Base-by-base conservation (phyloP, 2,329 filamentous ascomycete genomes). In the Emergomyces orientalis region DNA sequence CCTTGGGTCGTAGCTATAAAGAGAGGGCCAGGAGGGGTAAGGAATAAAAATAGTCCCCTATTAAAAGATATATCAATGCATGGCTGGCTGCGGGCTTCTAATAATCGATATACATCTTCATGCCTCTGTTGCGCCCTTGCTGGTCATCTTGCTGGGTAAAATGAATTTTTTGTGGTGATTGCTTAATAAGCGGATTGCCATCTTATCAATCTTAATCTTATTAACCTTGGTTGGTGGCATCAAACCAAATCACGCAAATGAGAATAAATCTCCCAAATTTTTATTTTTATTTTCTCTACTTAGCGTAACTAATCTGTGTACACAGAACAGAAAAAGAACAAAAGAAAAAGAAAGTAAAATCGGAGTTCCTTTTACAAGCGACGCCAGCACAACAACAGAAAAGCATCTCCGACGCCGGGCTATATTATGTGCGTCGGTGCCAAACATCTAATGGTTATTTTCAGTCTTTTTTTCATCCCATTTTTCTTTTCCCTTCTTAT, bases 371-470 rank as follows among this genome's bases (percentile, higher is more conserved):
- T 59, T 32, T 55, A 34, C 25, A 32, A 47, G 27, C 41, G 25
- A 59, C 25, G 19, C 27, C 57, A 47, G 34, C 41, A 32, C 39
- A 54, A 58, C 43, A 55, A 45, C 37, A 52, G 17, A 49, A 41
- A 65, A 58, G 60, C 59, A 66, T 62, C 57, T 65, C 63, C 63
- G 69, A 69, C 67, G 66, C 68, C 67, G 64, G 66, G 67, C 66
- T 70, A 66, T 67, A 67, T 68, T 64, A 66, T 66, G 64, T 62
- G 66, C 62, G 59, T 57, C 61, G 63, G 57, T 62, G 64, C 67
- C 65, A 66, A 66, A 67, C 64, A 66, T 64, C 65, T 68, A 70
- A 64, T 64, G 66, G 66, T 65, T 67, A 65, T 67, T 67, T 67
- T 67, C 67, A 65, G 25, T 45, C 30, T 59, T 59, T 34, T 45